These are phyloP conservation scores for Delphinella strobiligena DNA, from an alignment of 2,329 filamentous ascomycete species.

Conservation along the genomic window DNA sequence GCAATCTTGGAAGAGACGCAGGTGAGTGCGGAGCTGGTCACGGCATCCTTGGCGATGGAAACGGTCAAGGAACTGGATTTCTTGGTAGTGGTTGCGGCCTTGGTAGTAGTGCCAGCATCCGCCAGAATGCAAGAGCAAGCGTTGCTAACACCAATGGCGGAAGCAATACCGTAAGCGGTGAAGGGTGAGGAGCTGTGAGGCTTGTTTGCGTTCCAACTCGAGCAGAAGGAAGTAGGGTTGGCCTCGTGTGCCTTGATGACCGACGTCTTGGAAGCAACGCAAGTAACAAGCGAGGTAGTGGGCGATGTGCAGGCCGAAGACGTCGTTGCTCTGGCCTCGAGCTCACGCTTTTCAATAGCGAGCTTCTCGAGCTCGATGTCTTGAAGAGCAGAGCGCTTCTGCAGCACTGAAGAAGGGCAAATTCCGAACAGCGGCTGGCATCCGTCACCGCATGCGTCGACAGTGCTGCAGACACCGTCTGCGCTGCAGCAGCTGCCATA, in stretches of 20 bases:
- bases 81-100: slow-evolving; percentile 2
- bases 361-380: neutral
- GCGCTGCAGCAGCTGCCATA: slow-evolving; percentile 4
- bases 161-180: neutral
- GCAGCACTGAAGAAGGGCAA: slow-evolving; percentile 3
- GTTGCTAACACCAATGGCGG: neutral
- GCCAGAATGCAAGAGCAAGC: neutral
- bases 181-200: neutral
- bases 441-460: slow-evolving; percentile 1
- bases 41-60: neutral
- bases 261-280: neutral
- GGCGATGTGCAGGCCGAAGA: neutral
- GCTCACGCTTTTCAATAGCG: neutral
- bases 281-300: slow-evolving; percentile 1
- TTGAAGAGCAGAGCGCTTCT: slow-evolving; percentile 1
- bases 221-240: slow-evolving; percentile 2
- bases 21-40: neutral
- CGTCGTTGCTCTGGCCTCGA: neutral
- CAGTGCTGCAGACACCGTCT: slow-evolving; percentile 3
- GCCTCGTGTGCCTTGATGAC: slow-evolving; percentile 1
- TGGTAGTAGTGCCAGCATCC: neutral
- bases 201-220: neutral
- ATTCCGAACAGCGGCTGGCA: slow-evolving; percentile 6
- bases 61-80: neutral
- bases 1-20: neutral